Evolutionary conservation across 1,284 basidiomycete species (phyloP), one percentile per base, ranked within the genome.

Genomic region (Rhodotorula sp.): DNA sequence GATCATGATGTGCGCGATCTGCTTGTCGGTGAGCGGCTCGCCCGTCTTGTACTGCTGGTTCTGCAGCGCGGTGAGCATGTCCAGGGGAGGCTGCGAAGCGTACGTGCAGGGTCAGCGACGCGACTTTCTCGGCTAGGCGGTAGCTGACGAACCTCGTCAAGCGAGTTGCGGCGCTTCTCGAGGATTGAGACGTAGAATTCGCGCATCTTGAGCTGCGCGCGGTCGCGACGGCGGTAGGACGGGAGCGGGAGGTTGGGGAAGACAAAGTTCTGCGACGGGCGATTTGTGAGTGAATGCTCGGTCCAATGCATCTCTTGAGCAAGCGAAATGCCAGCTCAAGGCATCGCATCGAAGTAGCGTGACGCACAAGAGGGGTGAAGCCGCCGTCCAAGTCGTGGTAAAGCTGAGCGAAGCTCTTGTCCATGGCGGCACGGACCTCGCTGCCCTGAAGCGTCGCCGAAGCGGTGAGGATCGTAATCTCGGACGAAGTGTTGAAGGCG

Each of bases 381-480:
- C 82, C 82, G 70, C 92, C 91, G 81, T 99, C 96, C 75, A 99
- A 86, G 81, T 96, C 94, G 72, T 89, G 88, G 84, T 92, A 97
- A 57, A 92, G 84, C 53, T 91, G 84, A 0, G 96, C 93, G 81
- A 96, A 97, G 13, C 86, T 85, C 82, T 92, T 92, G 84, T 93
- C 88, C 78, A 99, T 81, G 53, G 82, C 84, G 34, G 85, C 85
- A 59, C 96, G 88, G 61, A 99, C 90, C 83, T 98, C 95, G 77
- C 86, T 88, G 65, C 96, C 96, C 82, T 98, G 96, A 2, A 99
- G 85, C 4, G 96, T 97, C 55, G 93, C 87, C 2, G 91, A 89
- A 0, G 96, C 96, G 4, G 96, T 97, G 70, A 97, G 85, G 79
- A 99, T 97, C 65, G 93, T 98, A 68, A 99, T 90, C 81, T 98